phyloP scores from a whole-genome alignment of 768 basidiomycete species.

The Obba rivulosa region DNA sequence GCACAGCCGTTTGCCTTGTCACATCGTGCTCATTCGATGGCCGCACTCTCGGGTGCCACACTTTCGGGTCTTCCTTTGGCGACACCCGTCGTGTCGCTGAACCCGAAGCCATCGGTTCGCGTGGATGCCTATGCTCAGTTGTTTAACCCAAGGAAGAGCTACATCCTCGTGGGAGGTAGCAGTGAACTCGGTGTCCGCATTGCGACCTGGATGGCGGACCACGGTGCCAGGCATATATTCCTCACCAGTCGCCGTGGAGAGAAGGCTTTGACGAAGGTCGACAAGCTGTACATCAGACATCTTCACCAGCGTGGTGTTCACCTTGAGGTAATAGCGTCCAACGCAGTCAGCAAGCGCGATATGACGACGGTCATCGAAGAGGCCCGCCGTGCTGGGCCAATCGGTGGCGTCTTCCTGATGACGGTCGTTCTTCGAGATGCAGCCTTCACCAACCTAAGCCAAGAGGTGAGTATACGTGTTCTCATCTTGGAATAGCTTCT shows the following conservation, averaged over 20 bases:
- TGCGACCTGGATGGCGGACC: slow-evolving; percentile 29
- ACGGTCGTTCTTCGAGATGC: slow-evolving; percentile 29
- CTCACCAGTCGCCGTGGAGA: slow-evolving; percentile 22
- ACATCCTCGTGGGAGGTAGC: slow-evolving; percentile 20
- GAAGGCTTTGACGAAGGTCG: slow-evolving; percentile 18
- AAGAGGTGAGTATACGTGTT: slow-evolving; percentile 4
- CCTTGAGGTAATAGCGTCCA: slow-evolving; percentile 24
- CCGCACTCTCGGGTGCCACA: not conserved
- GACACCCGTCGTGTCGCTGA: not conserved
- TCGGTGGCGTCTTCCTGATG: slow-evolving; percentile 30
- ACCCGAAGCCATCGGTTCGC: slow-evolving; percentile 6
- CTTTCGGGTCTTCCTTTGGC: not conserved
- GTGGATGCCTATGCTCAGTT: slow-evolving; percentile 23
- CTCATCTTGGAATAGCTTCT: no score
- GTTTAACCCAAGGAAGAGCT: slow-evolving; percentile 25
- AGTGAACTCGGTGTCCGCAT: slow-evolving; percentile 23
- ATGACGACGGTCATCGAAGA: slow-evolving; percentile 20
- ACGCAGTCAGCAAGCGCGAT: slow-evolving; percentile 19
- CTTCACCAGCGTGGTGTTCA: slow-evolving; percentile 20
- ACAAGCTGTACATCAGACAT: slow-evolving; percentile 24
- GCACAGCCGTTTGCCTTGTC: slow-evolving; percentile 8
- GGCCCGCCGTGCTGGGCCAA: slow-evolving; percentile 18
- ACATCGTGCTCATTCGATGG: not conserved
- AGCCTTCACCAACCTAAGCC: slow-evolving; percentile 29
- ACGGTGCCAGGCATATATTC: slow-evolving; percentile 28